Percentiles rank a stretch among this genome's conserved stretches.
phyloP scores from a whole-genome alignment of 768 basidiomycete genomes.

The Leccinum sublutescens region DNA sequence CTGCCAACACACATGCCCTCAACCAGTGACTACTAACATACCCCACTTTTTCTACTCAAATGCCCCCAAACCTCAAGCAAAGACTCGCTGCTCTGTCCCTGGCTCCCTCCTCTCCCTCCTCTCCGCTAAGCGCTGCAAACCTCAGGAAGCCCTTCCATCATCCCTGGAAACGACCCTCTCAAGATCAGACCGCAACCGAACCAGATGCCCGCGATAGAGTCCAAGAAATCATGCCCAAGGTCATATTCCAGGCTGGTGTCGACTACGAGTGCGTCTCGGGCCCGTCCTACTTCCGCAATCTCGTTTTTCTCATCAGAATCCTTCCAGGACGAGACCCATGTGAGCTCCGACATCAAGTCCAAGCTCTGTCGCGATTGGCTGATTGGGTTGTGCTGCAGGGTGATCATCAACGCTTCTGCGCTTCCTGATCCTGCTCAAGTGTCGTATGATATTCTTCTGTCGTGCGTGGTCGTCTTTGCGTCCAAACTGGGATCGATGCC shows the following conservation, averaged over 20 bases:
- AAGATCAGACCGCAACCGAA: slow-evolving; percentile 24
- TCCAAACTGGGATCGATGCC: slow-evolving; percentile 5
- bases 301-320: slow-evolving; percentile 17
- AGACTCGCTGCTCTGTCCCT: slow-evolving; percentile 61
- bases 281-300: background rate
- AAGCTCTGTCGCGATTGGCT: background rate
- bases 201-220: slow-evolving; percentile 42
- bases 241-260: slow-evolving; percentile 88
- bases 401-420: slow-evolving; percentile 78
- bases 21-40: background rate
- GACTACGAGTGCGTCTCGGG: slow-evolving; percentile 73
- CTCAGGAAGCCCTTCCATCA: slow-evolving; percentile 45
- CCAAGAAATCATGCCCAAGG: slow-evolving; percentile 62
- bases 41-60: slow-evolving; percentile 2
- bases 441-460: slow-evolving; percentile 72
- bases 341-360: slow-evolving; percentile 38
- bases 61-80: slow-evolving; percentile 57
- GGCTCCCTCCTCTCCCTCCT: slow-evolving; percentile 48
- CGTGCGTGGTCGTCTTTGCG: slow-evolving; percentile 45
- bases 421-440: slow-evolving; percentile 77
- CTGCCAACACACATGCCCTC: slow-evolving; percentile 13
- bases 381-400: slow-evolving; percentile 47
- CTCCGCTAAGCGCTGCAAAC: slow-evolving; percentile 26
- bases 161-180: slow-evolving; percentile 49
- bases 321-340: slow-evolving; percentile 81